These are phyloP conservation scores for Cladosporium sp. DNA, from an alignment of 2,329 filamentous ascomycete species.

Conservation along the genomic window DNA sequence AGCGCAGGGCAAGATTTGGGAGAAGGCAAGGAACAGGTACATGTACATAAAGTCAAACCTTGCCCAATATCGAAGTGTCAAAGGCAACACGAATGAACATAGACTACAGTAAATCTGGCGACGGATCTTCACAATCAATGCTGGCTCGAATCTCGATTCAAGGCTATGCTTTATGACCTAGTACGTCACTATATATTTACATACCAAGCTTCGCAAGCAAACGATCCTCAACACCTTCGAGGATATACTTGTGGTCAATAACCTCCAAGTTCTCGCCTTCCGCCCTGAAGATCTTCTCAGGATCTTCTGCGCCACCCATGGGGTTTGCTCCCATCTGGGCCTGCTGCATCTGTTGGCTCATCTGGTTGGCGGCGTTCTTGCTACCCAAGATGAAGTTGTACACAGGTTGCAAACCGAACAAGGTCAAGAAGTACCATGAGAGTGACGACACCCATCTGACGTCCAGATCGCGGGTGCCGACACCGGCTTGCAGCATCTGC, in stretches of 20 bases:
- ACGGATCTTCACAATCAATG: too few relatives aligned
- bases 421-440: constrained; percentile 97
- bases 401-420: constrained; percentile 93
- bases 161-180: neutral
- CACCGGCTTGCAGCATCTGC: constrained; percentile 96
- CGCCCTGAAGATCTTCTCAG: constrained; percentile 87
- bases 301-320: constrained; percentile 88
- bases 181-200: constrained; percentile 3
- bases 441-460: constrained; percentile 98
- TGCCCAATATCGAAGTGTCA: too few relatives aligned
- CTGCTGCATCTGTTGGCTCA: constrained; percentile 41
- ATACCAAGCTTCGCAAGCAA: constrained; percentile 52
- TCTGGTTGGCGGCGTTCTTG: constrained; percentile 87
- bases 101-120: too few relatives aligned
- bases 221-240: constrained; percentile 83
- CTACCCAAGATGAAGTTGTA: constrained; percentile 96
- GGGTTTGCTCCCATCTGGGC: constrained; percentile 64
- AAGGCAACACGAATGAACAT: too few relatives aligned
- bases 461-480: constrained; percentile 92
- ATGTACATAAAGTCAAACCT: too few relatives aligned
- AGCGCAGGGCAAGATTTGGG: neutral
- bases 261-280: constrained; percentile 96
- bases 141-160: neutral
- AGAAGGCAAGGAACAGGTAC: neutral
- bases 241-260: constrained; percentile 85